Conservation (phyloP, 2,329 filamentous ascomycete genomes). For the Talaromyces sp. region DNA sequence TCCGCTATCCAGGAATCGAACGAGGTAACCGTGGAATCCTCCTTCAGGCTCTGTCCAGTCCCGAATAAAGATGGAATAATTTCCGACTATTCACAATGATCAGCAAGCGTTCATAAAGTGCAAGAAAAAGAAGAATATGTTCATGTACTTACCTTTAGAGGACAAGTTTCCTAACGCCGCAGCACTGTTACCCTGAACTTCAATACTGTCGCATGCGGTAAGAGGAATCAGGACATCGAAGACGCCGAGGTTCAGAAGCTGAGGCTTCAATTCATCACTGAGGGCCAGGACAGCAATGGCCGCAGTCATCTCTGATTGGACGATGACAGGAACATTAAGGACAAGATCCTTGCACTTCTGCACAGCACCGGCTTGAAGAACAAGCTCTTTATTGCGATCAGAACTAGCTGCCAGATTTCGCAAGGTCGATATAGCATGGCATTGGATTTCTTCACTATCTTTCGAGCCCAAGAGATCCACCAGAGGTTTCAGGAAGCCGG, state of each 20-base stretch:
- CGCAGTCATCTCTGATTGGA: conserved; percentile 99
- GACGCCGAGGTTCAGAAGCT: conserved; percentile 83
- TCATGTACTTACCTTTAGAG: conserved; percentile 67
- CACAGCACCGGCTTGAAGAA: conserved; percentile 90
- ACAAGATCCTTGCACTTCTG: conserved; percentile 98
- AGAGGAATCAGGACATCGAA: conserved; percentile 95
- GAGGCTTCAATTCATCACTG: conserved; percentile 90
- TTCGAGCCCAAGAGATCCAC: conserved; percentile 92
- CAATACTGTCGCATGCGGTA: conserved; percentile 91
- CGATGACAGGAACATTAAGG: conserved; percentile 82
- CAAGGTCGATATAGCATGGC: conserved; percentile 94
- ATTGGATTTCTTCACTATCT: conserved; percentile 98
- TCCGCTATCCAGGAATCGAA: conserved; percentile 85
- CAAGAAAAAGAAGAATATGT: background rate
- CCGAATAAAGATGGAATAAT: conserved; percentile 92
- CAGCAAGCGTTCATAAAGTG: conserved; percentile 18
- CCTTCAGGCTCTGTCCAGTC: conserved; percentile 91
- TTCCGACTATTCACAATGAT: conserved; percentile 62
- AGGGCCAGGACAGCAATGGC: conserved; percentile 93
- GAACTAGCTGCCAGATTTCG: conserved; percentile 94
- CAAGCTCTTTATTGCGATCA: conserved; percentile 96
- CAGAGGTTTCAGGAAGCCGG: conserved; percentile 87
- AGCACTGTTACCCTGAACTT: conserved; percentile 97
- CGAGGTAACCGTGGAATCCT: conserved; percentile 92
- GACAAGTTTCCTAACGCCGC: conserved; percentile 93